These are phyloP conservation scores for Arabidopsis lyrata DNA, from an alignment of 441 rosid species.

Conservation along the genomic window DNA sequence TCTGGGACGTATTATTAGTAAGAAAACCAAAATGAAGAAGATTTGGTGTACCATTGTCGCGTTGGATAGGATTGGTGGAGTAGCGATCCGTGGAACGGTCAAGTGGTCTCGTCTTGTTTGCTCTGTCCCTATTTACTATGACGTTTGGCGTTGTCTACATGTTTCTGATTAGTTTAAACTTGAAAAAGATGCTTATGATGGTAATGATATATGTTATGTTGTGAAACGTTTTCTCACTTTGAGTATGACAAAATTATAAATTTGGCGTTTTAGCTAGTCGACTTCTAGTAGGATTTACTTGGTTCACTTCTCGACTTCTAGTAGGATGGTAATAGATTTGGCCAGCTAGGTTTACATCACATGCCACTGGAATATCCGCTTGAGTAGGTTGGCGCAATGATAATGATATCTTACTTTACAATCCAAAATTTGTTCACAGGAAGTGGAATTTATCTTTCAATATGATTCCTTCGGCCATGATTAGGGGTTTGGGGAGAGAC, in stretches of 20 bases:
- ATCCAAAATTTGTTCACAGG: too few relatives aligned
- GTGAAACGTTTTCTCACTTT: background rate
- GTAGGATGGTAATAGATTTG: too few relatives aligned
- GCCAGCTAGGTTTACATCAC: too few relatives aligned
- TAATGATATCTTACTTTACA: too few relatives aligned
- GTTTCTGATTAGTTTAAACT: background rate
- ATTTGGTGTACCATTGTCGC: conserved; percentile 7
- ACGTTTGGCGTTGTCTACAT: conserved; percentile 1
- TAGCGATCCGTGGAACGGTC: background rate
- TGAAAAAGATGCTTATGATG: background rate
- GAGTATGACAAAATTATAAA: background rate
- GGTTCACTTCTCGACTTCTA: too few relatives aligned
- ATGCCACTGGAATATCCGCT: too few relatives aligned
- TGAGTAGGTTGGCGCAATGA: too few relatives aligned
- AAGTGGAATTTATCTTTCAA: conserved; percentile 47
- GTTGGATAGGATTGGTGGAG: background rate
- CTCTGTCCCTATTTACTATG: background rate
- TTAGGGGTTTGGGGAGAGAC: background rate
- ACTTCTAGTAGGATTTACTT: too few relatives aligned
- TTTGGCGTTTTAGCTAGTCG: background rate
- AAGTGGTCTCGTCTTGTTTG: conserved; percentile 4
- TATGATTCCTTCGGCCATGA: conserved; percentile 64
- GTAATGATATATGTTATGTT: background rate
- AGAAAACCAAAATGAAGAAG: background rate
- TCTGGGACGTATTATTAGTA: background rate